A percentile compares a stretch with the other conserved stretches of the same genome.
phyloP scores from a whole-genome alignment of 306 rosid species.

The Calophaca sinica region DNA sequence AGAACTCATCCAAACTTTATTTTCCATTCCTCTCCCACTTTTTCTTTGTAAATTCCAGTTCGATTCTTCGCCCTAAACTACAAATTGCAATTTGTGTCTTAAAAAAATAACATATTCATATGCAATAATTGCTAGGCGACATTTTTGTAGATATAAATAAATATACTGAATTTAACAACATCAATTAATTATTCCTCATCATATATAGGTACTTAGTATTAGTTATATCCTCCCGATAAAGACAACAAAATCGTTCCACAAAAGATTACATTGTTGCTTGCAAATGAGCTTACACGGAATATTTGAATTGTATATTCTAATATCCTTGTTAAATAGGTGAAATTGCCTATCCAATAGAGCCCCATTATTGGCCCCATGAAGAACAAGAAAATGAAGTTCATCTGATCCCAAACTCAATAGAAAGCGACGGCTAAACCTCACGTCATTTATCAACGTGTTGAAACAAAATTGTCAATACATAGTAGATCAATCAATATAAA shows the following conservation, averaged over 20 bases:
- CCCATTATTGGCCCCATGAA: conserved; percentile 35
- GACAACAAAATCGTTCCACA: conserved; percentile 20
- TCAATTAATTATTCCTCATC: conserved; percentile 6
- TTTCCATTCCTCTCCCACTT: conserved; percentile 2
- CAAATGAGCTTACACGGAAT: conserved; percentile 3
- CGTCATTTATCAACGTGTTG: conserved; percentile 40
- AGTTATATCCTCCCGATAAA: not conserved
- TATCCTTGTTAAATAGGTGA: not conserved
- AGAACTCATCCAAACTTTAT: not conserved
- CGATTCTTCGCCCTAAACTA: conserved; percentile 8
- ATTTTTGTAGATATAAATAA: not conserved
- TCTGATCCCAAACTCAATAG: conserved; percentile 8
- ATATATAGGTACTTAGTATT: not conserved
- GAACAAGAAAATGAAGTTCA: conserved; percentile 31
- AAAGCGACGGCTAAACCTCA: conserved; percentile 40
- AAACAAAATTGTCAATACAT: conserved; percentile 34
- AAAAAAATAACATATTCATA: not conserved
- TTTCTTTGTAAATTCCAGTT: not conserved
- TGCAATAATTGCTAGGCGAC: not conserved
- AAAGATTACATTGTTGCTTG: conserved; percentile 21
- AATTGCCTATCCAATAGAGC: not conserved
- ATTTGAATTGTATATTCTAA: conserved; percentile 7
- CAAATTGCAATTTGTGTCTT: not conserved
- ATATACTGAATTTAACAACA: not conserved
- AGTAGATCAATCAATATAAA: conserved; percentile 37